These are phyloP conservation scores for Canariomyces notabilis DNA, from an alignment of 2,329 filamentous ascomycete genomes.

Conservation along the genomic window DNA sequence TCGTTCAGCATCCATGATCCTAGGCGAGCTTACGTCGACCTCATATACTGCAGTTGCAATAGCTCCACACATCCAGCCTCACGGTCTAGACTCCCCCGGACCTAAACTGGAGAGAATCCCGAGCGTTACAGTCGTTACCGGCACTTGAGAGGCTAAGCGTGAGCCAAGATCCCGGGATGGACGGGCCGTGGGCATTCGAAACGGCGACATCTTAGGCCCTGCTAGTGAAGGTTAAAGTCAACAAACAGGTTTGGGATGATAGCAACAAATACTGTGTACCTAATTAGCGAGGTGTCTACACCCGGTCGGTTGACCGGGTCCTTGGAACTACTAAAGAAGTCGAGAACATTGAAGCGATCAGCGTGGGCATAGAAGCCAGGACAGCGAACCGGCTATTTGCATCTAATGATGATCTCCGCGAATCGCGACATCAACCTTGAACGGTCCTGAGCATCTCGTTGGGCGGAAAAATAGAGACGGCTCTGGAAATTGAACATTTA, in stretches of 20 bases:
- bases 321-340: constrained; percentile 9
- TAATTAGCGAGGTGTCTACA: neutral
- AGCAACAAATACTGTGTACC: too few species aligned
- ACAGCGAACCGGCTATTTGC: constrained; percentile 6
- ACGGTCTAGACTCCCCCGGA: constrained; percentile 6
- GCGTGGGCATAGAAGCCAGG: constrained; percentile 3
- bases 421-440: constrained; percentile 6
- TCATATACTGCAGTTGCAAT: constrained; percentile 9
- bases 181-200: neutral
- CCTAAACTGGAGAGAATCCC: neutral
- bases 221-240: neutral
- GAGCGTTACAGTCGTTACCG: constrained; percentile 2
- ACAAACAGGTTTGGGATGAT: too few species aligned
- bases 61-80: constrained; percentile 5
- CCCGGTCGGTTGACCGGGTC: constrained; percentile 7
- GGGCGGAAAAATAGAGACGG: constrained; percentile 2
- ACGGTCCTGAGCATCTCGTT: constrained; percentile 5
- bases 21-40: constrained; percentile 13
- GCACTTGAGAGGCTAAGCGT: constrained; percentile 11
- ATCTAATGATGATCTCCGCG: constrained; percentile 8
- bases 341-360: too few species aligned
- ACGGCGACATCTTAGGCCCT: neutral
- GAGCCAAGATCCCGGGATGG: constrained; percentile 6
- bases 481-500: constrained; percentile 2
- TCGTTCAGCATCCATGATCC: too few species aligned